Base-by-base conservation (phyloP, 352 stramenopile species). In the Globisporangium abappressorium region DNA sequence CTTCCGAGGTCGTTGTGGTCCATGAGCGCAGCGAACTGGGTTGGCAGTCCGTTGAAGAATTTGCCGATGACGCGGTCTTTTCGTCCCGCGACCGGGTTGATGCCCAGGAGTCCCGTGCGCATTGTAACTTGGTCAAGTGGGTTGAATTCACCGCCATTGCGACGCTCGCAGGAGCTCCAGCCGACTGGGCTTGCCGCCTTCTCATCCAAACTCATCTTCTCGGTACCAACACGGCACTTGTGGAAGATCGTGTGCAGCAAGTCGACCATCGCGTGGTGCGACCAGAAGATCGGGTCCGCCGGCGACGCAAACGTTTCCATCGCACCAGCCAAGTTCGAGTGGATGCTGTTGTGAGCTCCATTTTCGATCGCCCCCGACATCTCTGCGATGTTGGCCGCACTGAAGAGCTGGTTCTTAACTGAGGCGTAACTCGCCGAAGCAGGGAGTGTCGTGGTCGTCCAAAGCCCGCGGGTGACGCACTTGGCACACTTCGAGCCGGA, bases 371-470 rank as follows among this genome's bases (percentile, higher is more conserved):
- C 62, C 0, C 43, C 58, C 12, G 63, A 69, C 20, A 64, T 66
- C 1, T 47, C 55, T 0, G 69, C 66, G 59, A 87, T 83, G 6
- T 47, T 74, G 30, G 68, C 79, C 0, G 58, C 69, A n/a, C n/a
- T n/a, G 57, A 91, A 91, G 8, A 91, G 12, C 24, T 89, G 77
- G 22, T n/a, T n/a, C n/a, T n/a, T n/a, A n/a, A 89, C 76, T 0
- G 74, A 83, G 0, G 57, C 71, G 36, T 86, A 89, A 11, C 69
- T 74, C 1, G 79, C 70, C 0, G 68, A 68, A 1, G 56, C n/a
- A 1, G n/a, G n/a, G n/a, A n/a, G n/a, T n/a, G n/a, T n/a, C n/a
- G n/a, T n/a, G n/a, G n/a, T n/a, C n/a, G n/a, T n/a, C n/a, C n/a
- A n/a, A n/a, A n/a, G n/a, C n/a, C n/a, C n/a, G n/a, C n/a, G n/a